Conservation (phyloP, 495 filamentous ascomycete species). For the Talaromyces ruber region DNA sequence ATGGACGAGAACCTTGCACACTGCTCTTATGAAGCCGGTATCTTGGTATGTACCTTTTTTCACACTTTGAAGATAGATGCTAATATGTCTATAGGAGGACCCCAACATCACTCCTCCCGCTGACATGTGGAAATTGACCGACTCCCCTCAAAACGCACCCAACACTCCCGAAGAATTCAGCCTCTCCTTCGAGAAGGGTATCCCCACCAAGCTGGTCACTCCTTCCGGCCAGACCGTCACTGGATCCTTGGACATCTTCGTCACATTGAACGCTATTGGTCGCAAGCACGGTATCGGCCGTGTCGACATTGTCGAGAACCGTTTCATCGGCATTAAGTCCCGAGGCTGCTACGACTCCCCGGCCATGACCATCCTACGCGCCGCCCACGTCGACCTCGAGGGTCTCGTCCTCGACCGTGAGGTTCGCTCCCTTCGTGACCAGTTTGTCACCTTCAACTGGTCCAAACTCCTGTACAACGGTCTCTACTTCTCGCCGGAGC, state of each 20-base stretch:
- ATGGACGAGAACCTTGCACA: slow-evolving; percentile 85
- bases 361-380: slow-evolving; percentile 44
- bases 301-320: slow-evolving; percentile 87
- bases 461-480: slow-evolving; percentile 74
- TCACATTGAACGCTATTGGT: slow-evolving; percentile 69
- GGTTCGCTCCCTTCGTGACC: slow-evolving; percentile 78
- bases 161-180: slow-evolving; percentile 69
- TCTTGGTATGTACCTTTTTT: slow-evolving; percentile 51
- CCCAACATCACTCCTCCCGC: slow-evolving; percentile 51
- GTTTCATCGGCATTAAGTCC: slow-evolving; percentile 79
- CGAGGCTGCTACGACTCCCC: slow-evolving; percentile 89
- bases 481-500: slow-evolving; percentile 69
- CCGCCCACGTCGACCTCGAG: slow-evolving; percentile 76
- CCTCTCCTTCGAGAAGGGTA: slow-evolving; percentile 75
- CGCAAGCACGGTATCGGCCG: slow-evolving; percentile 71
- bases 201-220: slow-evolving; percentile 63
- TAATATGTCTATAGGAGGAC: slow-evolving; percentile 23
- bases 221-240: slow-evolving; percentile 56
- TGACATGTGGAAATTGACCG: slow-evolving; percentile 80
- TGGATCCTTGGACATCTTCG: slow-evolving; percentile 72
- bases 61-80: slow-evolving; percentile 2
- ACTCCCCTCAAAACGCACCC: slow-evolving; percentile 68
- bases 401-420: slow-evolving; percentile 78
- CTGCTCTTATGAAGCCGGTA: slow-evolving; percentile 84
- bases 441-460: slow-evolving; percentile 65